phyloP scores from a whole-genome alignment of 177 flowering plant genomes.

The Vitis hybrid region DNA sequence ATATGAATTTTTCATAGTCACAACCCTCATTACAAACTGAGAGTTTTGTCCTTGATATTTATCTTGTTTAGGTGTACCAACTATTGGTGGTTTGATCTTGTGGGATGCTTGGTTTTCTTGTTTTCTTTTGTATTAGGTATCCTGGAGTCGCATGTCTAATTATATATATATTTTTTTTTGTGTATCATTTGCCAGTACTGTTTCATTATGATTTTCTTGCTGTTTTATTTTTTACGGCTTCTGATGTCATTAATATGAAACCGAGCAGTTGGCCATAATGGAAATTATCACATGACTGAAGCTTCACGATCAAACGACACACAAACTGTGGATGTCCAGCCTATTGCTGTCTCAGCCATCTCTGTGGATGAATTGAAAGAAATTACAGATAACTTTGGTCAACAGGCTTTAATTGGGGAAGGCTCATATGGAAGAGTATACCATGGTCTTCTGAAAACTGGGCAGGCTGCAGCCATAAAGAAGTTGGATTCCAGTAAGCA shows the following conservation, averaged over 20 bases:
- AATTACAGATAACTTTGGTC: slow-evolving; percentile 57
- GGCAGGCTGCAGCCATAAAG: slow-evolving; percentile 49
- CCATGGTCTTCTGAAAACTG: slow-evolving; percentile 47
- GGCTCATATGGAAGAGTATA: slow-evolving; percentile 71
- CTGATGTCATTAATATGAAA: not conserved
- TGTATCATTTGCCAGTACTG: not conserved
- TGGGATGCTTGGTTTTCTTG: too few species aligned
- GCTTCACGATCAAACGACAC: slow-evolving; percentile 23
- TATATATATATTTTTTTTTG: too few species aligned
- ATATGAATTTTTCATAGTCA: too few species aligned
- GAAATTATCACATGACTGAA: slow-evolving; percentile 26
- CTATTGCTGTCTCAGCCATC: slow-evolving; percentile 56
- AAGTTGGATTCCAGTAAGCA: slow-evolving; percentile 60
- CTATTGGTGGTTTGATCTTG: too few species aligned
- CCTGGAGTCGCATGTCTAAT: too few species aligned
- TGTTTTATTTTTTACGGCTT: not conserved
- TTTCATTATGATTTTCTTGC: not conserved
- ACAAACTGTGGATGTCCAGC: slow-evolving; percentile 31
- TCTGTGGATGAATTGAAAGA: slow-evolving; percentile 64
- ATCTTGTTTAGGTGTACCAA: too few species aligned
- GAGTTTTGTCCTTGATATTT: too few species aligned
- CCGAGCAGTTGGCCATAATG: slow-evolving; percentile 16
- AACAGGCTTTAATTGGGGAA: slow-evolving; percentile 62
- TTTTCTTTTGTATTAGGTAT: too few species aligned
- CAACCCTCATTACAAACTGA: too few species aligned